Evolutionary conservation across 2,329 filamentous ascomycete species (phyloP).

Genomic region (Hypoxylon sp.): DNA sequence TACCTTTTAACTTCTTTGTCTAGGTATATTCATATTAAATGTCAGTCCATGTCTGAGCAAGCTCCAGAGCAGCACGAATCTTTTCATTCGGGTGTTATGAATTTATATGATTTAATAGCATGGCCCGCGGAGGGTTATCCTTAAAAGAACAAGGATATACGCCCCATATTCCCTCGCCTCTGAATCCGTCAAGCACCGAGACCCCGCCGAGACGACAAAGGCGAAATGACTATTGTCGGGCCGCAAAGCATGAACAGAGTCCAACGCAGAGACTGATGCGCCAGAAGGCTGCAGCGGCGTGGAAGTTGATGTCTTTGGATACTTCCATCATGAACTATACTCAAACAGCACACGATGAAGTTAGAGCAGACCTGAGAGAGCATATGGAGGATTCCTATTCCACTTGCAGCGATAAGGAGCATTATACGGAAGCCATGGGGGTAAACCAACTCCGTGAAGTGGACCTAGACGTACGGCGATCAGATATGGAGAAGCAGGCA

Average conservation of each 20-base stretch:
- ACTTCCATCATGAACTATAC: neutral
- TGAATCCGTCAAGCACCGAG: constrained; percentile 43
- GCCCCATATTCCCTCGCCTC: constrained; percentile 44
- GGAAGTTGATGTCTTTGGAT: constrained; percentile 55
- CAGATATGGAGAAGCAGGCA: constrained; percentile 46
- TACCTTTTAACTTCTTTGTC: constrained; percentile 27
- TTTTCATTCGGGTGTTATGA: neutral
- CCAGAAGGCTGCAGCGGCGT: constrained; percentile 60
- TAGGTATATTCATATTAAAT: constrained; percentile 14
- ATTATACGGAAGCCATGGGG: neutral
- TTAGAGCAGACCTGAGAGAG: neutral
- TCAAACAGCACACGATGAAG: constrained; percentile 7
- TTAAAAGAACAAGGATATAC: constrained; percentile 34
- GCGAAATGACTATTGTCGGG: constrained; percentile 23
- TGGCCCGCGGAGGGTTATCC: constrained; percentile 23
- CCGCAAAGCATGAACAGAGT: constrained; percentile 51
- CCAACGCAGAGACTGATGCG: constrained; percentile 60
- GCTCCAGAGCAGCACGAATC: constrained; percentile 7
- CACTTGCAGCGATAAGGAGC: neutral
- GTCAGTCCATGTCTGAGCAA: constrained; percentile 2
- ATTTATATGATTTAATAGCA: constrained; percentile 3
- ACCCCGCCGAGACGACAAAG: constrained; percentile 23
- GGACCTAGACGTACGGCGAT: constrained; percentile 11
- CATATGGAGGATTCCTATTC: constrained; percentile 5
- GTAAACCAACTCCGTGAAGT: constrained; percentile 18